Conservation (phyloP, 352 stramenopile genomes). For the Phytopythium montanum region DNA sequence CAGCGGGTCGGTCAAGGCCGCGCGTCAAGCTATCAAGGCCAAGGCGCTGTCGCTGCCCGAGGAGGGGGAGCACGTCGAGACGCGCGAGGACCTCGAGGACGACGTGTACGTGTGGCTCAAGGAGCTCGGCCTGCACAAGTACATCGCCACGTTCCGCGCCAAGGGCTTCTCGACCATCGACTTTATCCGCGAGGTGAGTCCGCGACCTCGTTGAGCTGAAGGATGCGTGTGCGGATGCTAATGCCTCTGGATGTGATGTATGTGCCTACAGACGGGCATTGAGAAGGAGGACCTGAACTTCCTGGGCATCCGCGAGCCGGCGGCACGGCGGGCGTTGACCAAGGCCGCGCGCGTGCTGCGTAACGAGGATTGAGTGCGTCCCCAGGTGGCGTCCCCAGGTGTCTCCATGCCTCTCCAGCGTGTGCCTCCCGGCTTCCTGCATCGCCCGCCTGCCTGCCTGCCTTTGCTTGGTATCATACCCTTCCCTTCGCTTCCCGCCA, state of each 20-base stretch:
- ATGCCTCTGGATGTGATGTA: not conserved
- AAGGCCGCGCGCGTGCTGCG: conserved; percentile 51
- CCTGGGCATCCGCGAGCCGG: conserved; percentile 67
- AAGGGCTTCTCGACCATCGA: conserved; percentile 80
- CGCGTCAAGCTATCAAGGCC: not conserved
- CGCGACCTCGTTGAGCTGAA: not conserved
- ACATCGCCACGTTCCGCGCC: conserved; percentile 58
- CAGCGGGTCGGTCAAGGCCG: not conserved
- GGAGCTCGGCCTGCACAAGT: conserved; percentile 49
- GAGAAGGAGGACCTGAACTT: conserved; percentile 87
- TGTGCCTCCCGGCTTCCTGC: not conserved
- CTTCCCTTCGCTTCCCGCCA: not conserved
- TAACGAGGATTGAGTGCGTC: conserved; percentile 25
- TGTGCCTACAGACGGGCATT: conserved; percentile 60
- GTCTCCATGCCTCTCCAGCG: not conserved
- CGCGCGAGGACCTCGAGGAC: conserved; percentile 42
- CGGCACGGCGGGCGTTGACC: conserved; percentile 57
- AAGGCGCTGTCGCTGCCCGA: conserved; percentile 12
- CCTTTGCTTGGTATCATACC: conserved; percentile 2
- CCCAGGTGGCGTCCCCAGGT: too few relatives aligned
- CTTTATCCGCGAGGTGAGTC: conserved; percentile 77
- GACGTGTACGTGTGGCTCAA: conserved; percentile 80
- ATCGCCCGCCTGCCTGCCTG: not conserved
- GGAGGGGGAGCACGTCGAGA: conserved; percentile 33
- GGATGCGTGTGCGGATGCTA: too few relatives aligned